phyloP scores from a whole-genome alignment of 805 yeast species.

The Yamadazyma insecticola region DNA sequence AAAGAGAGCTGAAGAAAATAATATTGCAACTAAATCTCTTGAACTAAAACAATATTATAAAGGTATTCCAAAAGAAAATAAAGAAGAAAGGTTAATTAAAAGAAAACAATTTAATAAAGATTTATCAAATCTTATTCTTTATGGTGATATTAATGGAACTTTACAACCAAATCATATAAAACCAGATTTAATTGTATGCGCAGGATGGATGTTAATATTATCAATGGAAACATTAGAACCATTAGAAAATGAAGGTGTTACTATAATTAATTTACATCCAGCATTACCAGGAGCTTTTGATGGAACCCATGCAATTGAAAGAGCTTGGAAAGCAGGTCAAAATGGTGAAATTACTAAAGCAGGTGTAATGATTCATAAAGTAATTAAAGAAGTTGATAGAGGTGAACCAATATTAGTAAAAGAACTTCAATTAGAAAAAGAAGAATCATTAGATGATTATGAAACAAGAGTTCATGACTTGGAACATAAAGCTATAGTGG shows the following conservation, averaged over 20 bases:
- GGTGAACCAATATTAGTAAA: conserved; percentile 87
- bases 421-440: conserved; percentile 65
- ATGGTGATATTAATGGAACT: conserved; percentile 38
- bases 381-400: conserved; percentile 91
- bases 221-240: conserved; percentile 73
- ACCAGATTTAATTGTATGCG: conserved; percentile 91
- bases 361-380: conserved; percentile 96
- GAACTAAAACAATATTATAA: conserved; percentile 68
- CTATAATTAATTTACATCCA: conserved; percentile 92
- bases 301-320: conserved; percentile 93
- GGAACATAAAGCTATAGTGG: conserved; percentile 91
- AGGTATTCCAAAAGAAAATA: conserved; percentile 68
- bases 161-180: conserved; percentile 29
- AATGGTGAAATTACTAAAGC: conserved; percentile 70
- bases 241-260: conserved; percentile 53
- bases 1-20: conserved; percentile 64
- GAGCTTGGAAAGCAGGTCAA: conserved; percentile 95
- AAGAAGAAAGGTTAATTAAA: conserved; percentile 50
- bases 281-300: conserved; percentile 97
- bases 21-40: conserved; percentile 69
- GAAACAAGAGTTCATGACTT: conserved; percentile 75
- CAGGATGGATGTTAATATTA: conserved; percentile 96
- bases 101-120: conserved; percentile 75
- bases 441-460: conserved; percentile 74
- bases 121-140: conserved; percentile 62